Base-by-base conservation (phyloP, 352 stramenopile genomes). In the Globisporangium parvum region DNA sequence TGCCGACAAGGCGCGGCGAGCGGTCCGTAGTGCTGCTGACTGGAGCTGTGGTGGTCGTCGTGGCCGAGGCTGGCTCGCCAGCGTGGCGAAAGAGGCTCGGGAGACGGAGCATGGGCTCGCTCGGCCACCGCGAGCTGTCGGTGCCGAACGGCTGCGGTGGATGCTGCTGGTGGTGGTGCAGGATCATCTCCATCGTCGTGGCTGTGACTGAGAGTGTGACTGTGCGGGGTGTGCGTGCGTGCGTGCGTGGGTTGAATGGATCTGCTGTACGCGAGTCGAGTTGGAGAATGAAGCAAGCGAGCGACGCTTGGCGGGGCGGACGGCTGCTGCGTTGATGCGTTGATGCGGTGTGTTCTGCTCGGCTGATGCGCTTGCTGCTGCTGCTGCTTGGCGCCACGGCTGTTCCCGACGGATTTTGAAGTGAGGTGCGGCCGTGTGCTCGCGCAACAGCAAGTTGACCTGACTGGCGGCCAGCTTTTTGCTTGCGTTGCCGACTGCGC, bases 171-270 rank as follows among this genome's bases (percentile, higher is more conserved):
- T 37, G 31, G 65, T 88, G 75, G 77, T n/a, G 77, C 73, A 88
- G 71, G 57, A 85, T 74, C 61, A 80, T 78, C 55, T 88, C 73
- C 77, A 88, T 88, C 40, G 49, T 31, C 35, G 41, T 51, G 45
- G 6, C 26, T 46, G 47, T 35, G n/a, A n/a, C n/a, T n/a, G n/a
- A n/a, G n/a, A n/a, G n/a, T n/a, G n/a, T n/a, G n/a, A n/a, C n/a
- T n/a, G n/a, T n/a, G n/a, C n/a, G n/a, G n/a, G n/a, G n/a, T n/a
- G n/a, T n/a, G n/a, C n/a, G n/a, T n/a, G n/a, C n/a, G n/a, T n/a
- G n/a, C n/a, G n/a, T n/a, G n/a, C n/a, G 5, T 31, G 18, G 47
- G 33, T 23, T 42, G 20, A 31, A 60, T 23, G 26, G n/a, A 51
- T 51, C 23, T 63, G 49, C 17, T 31, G 41, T 35, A 40, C 23